Base-by-base conservation (phyloP, 139 green algal species). In the Nannochloris sp. region DNA sequence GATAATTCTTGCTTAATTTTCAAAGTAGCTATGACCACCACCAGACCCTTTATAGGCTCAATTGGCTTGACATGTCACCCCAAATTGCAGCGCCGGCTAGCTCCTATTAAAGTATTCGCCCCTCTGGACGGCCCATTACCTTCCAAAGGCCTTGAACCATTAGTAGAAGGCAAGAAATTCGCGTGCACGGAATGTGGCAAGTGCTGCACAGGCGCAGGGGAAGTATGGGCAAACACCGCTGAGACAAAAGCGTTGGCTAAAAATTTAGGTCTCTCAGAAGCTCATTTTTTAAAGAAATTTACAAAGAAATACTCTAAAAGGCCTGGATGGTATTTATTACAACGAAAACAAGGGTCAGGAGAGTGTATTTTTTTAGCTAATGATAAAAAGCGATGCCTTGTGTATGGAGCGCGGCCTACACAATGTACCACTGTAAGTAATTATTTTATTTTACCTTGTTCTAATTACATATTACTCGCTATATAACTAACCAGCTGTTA, bases 401-500 rank as follows among this genome's bases (percentile, higher is more conserved):
- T 60, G 13, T 60, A 60, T 37, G 54, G 54, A 8, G 31, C 31
- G 12, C 27, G 54, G 14, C 54, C 54, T 23, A 27, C 39, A 39
- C 54, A 60, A 13, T 60, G 54, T 27, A 23, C 31, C 14, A 60
- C 54, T n/a, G n/a, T n/a, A n/a, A n/a, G n/a, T n/a, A n/a, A n/a
- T n/a, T n/a, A n/a, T n/a, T n/a, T n/a, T n/a, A n/a, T n/a, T n/a
- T n/a, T n/a, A n/a, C n/a, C n/a, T n/a, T n/a, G n/a, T n/a, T n/a
- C n/a, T n/a, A n/a, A n/a, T n/a, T n/a, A n/a, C n/a, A n/a, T n/a
- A n/a, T n/a, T n/a, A n/a, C n/a, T n/a, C n/a, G n/a, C n/a, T n/a
- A n/a, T n/a, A n/a, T n/a, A n/a, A n/a, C n/a, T n/a, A n/a, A n/a
- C n/a, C n/a, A n/a, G n/a, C n/a, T n/a, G n/a, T n/a, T n/a, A n/a